A percentile compares a stretch with the other conserved stretches of the same genome.
These are phyloP conservation scores for Trichoderma sp. DNA, from an alignment of 2,329 filamentous ascomycete genomes.

Conservation along the genomic window DNA sequence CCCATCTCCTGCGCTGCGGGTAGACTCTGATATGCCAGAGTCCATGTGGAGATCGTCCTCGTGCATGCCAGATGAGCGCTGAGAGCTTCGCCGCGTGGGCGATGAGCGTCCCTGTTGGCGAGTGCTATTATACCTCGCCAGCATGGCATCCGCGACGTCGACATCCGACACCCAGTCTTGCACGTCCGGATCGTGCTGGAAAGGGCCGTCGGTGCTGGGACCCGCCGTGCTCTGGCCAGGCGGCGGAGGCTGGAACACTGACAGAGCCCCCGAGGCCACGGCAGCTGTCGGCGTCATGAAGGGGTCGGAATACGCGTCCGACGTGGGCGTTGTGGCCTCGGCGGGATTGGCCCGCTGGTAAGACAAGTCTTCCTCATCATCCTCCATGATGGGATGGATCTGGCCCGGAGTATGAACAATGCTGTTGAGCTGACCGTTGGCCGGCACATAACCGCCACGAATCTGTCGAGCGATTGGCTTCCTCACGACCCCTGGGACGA, in stretches of 20 bases:
- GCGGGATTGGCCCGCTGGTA: conserved; percentile 33
- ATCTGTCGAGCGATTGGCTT: conserved; percentile 41
- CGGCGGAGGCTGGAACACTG: conserved; percentile 35
- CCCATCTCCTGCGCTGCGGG: conserved; percentile 49
- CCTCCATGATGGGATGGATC: conserved; percentile 63
- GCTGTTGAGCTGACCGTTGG: conserved; percentile 35
- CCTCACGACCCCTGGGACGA: conserved; percentile 37
- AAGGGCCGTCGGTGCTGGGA: conserved; percentile 46
- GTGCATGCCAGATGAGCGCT: conserved; percentile 40
- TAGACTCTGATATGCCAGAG: conserved; percentile 60
- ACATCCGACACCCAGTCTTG: conserved; percentile 61
- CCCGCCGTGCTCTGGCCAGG: conserved; percentile 42
- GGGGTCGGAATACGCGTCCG: conserved; percentile 49
- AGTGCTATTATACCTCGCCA: conserved; percentile 48
- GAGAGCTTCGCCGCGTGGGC: conserved; percentile 45
- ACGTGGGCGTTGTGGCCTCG: conserved; percentile 42
- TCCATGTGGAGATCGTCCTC: conserved; percentile 57
- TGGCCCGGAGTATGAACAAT: conserved; percentile 42
- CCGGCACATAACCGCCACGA: conserved; percentile 40
- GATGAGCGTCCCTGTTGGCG: conserved; percentile 41
- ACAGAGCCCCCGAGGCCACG: conserved; percentile 30
- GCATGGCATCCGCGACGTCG: conserved; percentile 56
- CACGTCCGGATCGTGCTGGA: conserved; percentile 53
- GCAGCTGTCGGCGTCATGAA: conserved; percentile 51
- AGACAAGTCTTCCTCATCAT: conserved; percentile 55